Percentiles rank a stretch among this genome's conserved stretches.
These are phyloP conservation scores for Penicillium janthinellum DNA, from an alignment of 2,329 filamentous ascomycete species.

Conservation along the genomic window DNA sequence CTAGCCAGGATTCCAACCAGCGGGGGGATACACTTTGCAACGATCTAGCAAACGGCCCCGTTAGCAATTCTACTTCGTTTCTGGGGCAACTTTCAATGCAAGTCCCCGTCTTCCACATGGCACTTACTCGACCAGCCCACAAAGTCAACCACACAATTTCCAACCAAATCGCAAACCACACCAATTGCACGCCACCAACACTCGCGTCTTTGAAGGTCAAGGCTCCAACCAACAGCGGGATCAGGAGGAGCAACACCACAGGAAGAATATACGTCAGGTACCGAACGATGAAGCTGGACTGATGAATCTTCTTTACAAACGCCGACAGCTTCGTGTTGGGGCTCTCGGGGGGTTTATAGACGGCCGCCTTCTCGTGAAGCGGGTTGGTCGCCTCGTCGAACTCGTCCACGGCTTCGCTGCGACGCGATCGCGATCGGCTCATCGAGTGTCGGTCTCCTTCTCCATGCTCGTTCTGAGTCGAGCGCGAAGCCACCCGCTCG, in stretches of 20 bases:
- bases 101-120: neutral
- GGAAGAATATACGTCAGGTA: conserved; percentile 74
- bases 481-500: conserved; percentile 60
- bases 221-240: conserved; percentile 68
- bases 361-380: conserved; percentile 65
- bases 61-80: neutral
- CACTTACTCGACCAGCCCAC: conserved; percentile 68
- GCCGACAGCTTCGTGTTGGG: conserved; percentile 64
- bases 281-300: conserved; percentile 66
- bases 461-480: conserved; percentile 34
- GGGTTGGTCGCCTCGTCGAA: conserved; percentile 70
- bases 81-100: too few species aligned
- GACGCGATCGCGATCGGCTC: conserved; percentile 54
- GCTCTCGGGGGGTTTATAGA: conserved; percentile 66
- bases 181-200: conserved; percentile 72
- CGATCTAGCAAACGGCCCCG: conserved; percentile 45
- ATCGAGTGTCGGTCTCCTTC: conserved; percentile 48
- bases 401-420: conserved; percentile 63
- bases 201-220: conserved; percentile 61
- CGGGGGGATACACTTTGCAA: conserved; percentile 66
- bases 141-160: conserved; percentile 90
- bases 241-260: conserved; percentile 63
- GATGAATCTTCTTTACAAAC: conserved; percentile 66
- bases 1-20: conserved; percentile 66
- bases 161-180: conserved; percentile 96